Conservation (phyloP, 169 alveolate genomes). For the Eimeria tenella region DNA sequence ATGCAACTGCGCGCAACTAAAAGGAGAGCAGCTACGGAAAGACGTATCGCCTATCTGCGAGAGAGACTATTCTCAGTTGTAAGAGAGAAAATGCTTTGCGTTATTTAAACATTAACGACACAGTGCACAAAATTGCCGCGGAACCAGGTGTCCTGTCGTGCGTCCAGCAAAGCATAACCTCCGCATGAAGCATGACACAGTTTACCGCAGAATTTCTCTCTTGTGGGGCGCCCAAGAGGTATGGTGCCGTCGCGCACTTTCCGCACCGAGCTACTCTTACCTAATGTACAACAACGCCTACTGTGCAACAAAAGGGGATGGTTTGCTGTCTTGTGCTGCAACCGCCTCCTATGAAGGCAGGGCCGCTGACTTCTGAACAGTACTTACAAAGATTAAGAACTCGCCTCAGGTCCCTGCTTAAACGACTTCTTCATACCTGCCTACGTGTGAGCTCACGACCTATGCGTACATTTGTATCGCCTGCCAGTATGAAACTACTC, state of each 20-base stretch:
- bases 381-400: not conserved
- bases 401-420: constrained; percentile 46
- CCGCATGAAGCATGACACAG: not conserved
- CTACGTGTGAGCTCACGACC: constrained; percentile 36
- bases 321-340: constrained; percentile 26
- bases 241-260: not conserved
- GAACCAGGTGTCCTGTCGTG: constrained; percentile 54
- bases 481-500: not conserved
- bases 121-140: not conserved
- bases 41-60: constrained; percentile 51
- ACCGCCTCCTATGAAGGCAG: constrained; percentile 59
- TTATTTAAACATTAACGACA: not conserved
- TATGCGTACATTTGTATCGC: not conserved
- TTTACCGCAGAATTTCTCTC: constrained; percentile 14
- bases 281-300: not conserved
- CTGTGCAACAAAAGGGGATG: constrained; percentile 26
- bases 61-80: constrained; percentile 56
- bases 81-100: not conserved
- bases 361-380: not conserved
- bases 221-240: constrained; percentile 46
- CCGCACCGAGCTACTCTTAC: not conserved
- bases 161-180: not conserved
- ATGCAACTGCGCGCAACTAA: not conserved
- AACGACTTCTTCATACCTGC: constrained; percentile 60
- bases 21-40: constrained; percentile 28